A percentile compares a stretch with the other conserved stretches of the same genome.
Conservation (phyloP, 2,329 filamentous ascomycete species). For the Penicillium crustosum region DNA sequence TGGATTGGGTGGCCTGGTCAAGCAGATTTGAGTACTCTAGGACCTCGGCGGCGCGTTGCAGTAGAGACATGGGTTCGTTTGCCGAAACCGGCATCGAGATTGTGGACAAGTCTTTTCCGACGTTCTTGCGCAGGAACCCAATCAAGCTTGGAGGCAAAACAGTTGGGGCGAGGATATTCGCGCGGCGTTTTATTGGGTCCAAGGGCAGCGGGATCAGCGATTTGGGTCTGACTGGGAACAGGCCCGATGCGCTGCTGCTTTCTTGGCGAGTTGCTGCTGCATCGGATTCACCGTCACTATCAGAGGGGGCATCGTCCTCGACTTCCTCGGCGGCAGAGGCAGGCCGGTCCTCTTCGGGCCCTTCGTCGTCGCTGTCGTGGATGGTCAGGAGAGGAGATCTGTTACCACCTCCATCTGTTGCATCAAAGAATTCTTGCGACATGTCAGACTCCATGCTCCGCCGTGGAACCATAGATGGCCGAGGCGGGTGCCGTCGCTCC, state of each 20-base stretch:
- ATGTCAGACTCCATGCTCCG: conserved; percentile 79
- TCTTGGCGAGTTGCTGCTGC: conserved; percentile 38
- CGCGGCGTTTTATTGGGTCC: conserved; percentile 64
- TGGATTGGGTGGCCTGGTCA: conserved; percentile 63
- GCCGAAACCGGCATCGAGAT: conserved; percentile 97
- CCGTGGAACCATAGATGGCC: conserved; percentile 56
- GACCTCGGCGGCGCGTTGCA: conserved; percentile 87
- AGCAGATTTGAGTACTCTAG: conserved; percentile 87
- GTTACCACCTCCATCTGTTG: conserved; percentile 62
- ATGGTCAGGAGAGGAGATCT: conserved; percentile 72
- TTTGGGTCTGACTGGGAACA: conserved; percentile 77
- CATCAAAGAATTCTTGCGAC: conserved; percentile 92
- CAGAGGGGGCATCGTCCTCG: conserved; percentile 61
- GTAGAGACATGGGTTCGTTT: conserved; percentile 85
- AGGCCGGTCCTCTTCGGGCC: conserved; percentile 41
- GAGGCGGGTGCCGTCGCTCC: conserved; percentile 62
- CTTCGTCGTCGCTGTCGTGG: conserved; percentile 68
- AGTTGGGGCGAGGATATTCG: conserved; percentile 69
- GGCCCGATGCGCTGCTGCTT: conserved; percentile 43
- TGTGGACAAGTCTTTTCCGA: conserved; percentile 93
- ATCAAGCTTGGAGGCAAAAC: conserved; percentile 86
- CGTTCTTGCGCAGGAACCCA: conserved; percentile 92
- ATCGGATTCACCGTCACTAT: conserved; percentile 56
- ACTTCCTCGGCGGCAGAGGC: conserved; percentile 45
- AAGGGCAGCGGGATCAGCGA: conserved; percentile 76